A percentile compares a stretch with the other conserved stretches of the same genome.
phyloP scores from a whole-genome alignment of 2,329 filamentous ascomycete genomes.

The Colletotrichum falcatum region DNA sequence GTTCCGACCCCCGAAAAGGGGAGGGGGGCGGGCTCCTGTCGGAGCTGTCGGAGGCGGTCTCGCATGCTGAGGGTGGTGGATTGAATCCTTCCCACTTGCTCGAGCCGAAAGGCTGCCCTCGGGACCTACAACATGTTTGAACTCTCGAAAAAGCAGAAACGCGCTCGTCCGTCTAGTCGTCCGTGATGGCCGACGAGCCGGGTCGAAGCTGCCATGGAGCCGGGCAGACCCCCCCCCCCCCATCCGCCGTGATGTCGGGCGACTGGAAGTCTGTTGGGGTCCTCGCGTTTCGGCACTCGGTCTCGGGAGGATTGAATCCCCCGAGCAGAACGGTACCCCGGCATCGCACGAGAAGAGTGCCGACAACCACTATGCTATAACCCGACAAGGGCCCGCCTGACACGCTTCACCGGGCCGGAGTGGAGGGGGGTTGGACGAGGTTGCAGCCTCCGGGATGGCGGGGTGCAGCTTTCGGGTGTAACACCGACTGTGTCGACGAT shows the following conservation, averaged over 20 bases:
- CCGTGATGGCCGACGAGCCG: slow-evolving; percentile 6
- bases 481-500: neutral
- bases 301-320: neutral
- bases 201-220: neutral
- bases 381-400: neutral
- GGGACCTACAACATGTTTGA: neutral
- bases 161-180: slow-evolving; percentile 13
- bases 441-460: no score
- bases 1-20: neutral
- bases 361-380: neutral
- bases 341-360: neutral
- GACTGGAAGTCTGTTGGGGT: no score
- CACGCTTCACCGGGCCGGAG: neutral
- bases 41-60: neutral
- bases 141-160: neutral
- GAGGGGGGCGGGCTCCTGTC: no score
- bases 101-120: neutral
- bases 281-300: neutral
- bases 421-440: neutral
- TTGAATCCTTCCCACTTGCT: neutral
- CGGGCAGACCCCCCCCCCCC: neutral
- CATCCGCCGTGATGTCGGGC: neutral
- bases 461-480: no score
- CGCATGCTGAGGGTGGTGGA: neutral
- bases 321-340: neutral